Evolutionary conservation across 495 filamentous ascomycete species (phyloP), one percentile per base, ranked within the genome.

Genomic region (Aspergillus coremiiformis): DNA sequence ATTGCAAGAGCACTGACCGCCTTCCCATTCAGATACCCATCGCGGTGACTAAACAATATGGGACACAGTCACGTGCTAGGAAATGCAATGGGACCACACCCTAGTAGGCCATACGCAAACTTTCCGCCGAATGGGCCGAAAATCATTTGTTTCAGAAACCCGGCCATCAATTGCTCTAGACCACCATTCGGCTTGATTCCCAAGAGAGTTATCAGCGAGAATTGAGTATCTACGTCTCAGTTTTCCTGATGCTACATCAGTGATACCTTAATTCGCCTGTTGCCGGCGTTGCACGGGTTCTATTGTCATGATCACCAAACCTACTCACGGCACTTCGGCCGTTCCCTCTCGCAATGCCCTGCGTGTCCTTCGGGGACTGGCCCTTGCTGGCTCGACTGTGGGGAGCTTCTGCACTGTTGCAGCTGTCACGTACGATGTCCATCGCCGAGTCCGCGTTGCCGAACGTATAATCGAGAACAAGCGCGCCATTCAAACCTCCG

Each of bases 301-400:
- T 47, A 58, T 49, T 21, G 51, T 30, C 52, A 73, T 73, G 70
- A 60, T 68, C 54, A 30, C 65, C 39, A 67, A 64, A 52, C 56
- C 67, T 51, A 54, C 61, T 26, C 60, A 60, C 35, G 52, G 58
- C 39, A 55, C 63, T 33, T 59, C 71, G 10, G 57, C 63, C 48
- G 62, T 74, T 20, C 73, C 73, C 24, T 75, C 73, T 33, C 72
- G 67, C 46, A 74, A 74, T 64, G 71, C 70, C 24, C 66, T 76
- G 26, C 70, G 71, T 39, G 67, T 69, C 3, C 68, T 76, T 22
- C 71, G 73, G 11, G 63, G 67, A 47, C 54, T 76, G 39, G 73
- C 73, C 7, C 60, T 75, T 17, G 67, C 73, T 5, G 70, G 73
- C 3, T 71, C 68, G 11, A 70, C 70, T 4, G 61, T 71, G 12